A percentile compares a stretch with the other conserved stretches of the same genome.
Evolutionary conservation across 2,329 filamentous ascomycete species (phyloP).

Genomic region (Phaeophleospora eucalypticola): DNA sequence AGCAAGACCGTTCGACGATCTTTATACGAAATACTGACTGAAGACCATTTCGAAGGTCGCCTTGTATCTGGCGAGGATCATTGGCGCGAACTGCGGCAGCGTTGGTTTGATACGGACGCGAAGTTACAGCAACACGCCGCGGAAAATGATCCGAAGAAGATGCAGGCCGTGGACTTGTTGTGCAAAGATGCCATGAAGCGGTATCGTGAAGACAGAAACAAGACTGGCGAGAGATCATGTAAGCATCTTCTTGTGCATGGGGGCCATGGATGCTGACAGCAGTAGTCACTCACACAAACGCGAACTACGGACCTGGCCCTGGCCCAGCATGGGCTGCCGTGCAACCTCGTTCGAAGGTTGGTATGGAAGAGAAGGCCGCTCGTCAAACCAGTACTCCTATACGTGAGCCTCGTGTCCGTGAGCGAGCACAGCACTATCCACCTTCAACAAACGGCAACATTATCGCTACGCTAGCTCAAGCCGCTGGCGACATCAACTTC

Average conservation of each 20-base stretch:
- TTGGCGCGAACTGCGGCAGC: slow-evolving; percentile 65
- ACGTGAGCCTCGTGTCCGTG: slow-evolving; percentile 8
- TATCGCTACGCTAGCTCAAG: slow-evolving; percentile 14
- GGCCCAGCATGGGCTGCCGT: slow-evolving; percentile 33
- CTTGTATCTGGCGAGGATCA: slow-evolving; percentile 66
- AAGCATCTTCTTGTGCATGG: neutral
- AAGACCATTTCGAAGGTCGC: slow-evolving; percentile 67
- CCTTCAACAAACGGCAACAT: slow-evolving; percentile 2
- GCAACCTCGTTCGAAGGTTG: slow-evolving; percentile 17
- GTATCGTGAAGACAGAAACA: slow-evolving; percentile 62
- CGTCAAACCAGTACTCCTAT: slow-evolving; percentile 7
- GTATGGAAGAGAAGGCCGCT: slow-evolving; percentile 6
- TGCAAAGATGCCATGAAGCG: slow-evolving; percentile 76
- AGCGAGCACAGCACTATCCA: slow-evolving; percentile 3
- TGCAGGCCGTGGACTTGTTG: slow-evolving; percentile 65
- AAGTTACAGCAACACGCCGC: slow-evolving; percentile 20
- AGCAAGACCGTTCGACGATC: slow-evolving; percentile 61
- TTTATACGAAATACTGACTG: slow-evolving; percentile 63
- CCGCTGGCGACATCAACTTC: slow-evolving; percentile 14
- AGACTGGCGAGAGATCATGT: slow-evolving; percentile 26
- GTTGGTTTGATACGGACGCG: slow-evolving; percentile 52
- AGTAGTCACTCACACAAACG: slow-evolving; percentile 22
- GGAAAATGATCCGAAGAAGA: slow-evolving; percentile 41
- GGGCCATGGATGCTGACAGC: too few species aligned
- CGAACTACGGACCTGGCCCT: slow-evolving; percentile 38